phyloP scores from a whole-genome alignment of 164 flowering plant species.

The Kalanchoe fedtschenkoi region DNA sequence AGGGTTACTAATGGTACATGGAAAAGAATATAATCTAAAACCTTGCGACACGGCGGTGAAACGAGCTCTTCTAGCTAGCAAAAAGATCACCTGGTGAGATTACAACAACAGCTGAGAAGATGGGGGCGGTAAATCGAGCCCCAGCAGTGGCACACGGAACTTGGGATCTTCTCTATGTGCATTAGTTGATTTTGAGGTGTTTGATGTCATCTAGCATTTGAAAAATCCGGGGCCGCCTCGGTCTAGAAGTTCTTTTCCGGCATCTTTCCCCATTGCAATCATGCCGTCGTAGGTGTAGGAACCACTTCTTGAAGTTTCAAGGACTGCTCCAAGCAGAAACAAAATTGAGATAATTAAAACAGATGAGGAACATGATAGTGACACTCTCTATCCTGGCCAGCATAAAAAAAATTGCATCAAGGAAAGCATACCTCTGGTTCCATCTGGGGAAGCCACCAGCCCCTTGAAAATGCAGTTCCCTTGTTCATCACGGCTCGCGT shows the following conservation, averaged over 20 bases:
- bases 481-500: conserved; percentile 54
- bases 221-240: conserved; percentile 82
- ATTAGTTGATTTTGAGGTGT: neutral
- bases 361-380: no score
- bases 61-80: neutral
- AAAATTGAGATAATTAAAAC: no score
- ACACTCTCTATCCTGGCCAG: no score
- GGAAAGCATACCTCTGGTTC: conserved; percentile 49
- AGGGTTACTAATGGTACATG: neutral
- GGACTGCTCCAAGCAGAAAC: conserved; percentile 38
- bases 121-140: neutral
- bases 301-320: conserved; percentile 84
- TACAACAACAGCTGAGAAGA: conserved; percentile 5
- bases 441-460: conserved; percentile 95
- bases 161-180: neutral
- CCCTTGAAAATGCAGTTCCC: conserved; percentile 82
- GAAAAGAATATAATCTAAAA: neutral
- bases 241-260: conserved; percentile 81
- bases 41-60: no score
- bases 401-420: neutral
- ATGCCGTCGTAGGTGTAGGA: conserved; percentile 62
- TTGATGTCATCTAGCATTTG: conserved; percentile 11
- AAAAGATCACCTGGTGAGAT: neutral
- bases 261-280: conserved; percentile 85
- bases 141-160: neutral